A percentile compares a stretch with the other conserved stretches of the same genome.
These are phyloP conservation scores for Tulasnella sp. DNA, from an alignment of 768 basidiomycete genomes.

Conservation along the genomic window DNA sequence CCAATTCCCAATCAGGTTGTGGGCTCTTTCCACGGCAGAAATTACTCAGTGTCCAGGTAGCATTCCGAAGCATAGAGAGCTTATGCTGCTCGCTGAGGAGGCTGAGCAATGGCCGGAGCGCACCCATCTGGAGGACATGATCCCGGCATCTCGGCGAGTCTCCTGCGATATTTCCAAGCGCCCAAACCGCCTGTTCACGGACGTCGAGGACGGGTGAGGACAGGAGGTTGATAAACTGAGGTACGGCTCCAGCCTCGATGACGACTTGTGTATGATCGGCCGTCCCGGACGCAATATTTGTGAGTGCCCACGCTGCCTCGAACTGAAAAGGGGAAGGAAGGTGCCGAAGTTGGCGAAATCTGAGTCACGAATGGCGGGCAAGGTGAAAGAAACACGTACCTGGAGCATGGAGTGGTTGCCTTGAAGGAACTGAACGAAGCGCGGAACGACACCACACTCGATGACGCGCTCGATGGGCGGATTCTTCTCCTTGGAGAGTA, in stretches of 20 bases:
- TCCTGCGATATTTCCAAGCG: slow-evolving; percentile 96
- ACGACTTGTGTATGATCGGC: slow-evolving; percentile 98
- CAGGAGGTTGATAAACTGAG: slow-evolving; percentile 92
- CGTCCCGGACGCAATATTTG: slow-evolving; percentile 96
- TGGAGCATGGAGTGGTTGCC: slow-evolving; percentile 37
- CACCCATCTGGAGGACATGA: slow-evolving; percentile 88
- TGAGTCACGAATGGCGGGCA: background rate
- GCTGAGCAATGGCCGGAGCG: slow-evolving; percentile 81
- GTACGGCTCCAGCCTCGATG: slow-evolving; percentile 87
- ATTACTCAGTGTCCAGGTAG: slow-evolving; percentile 99
- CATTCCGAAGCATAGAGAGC: slow-evolving; percentile 94
- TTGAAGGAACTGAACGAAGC: slow-evolving; percentile 91
- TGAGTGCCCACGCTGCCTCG: slow-evolving; percentile 95
- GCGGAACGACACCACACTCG: slow-evolving; percentile 91
- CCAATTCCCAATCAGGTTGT: slow-evolving; percentile 96
- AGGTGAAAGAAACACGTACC: slow-evolving; percentile 22
- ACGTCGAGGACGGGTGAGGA: slow-evolving; percentile 94
- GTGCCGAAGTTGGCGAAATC: background rate
- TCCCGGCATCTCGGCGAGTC: slow-evolving; percentile 97
- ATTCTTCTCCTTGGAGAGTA: slow-evolving; percentile 98
- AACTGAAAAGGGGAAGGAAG: slow-evolving; percentile 36
- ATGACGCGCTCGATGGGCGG: slow-evolving; percentile 98
- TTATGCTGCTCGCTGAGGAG: slow-evolving; percentile 95
- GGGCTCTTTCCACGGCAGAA: slow-evolving; percentile 98
- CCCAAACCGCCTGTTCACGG: slow-evolving; percentile 99